Base-by-base conservation (phyloP, 257 asterid species). In the Mitragyna speciosa region DNA sequence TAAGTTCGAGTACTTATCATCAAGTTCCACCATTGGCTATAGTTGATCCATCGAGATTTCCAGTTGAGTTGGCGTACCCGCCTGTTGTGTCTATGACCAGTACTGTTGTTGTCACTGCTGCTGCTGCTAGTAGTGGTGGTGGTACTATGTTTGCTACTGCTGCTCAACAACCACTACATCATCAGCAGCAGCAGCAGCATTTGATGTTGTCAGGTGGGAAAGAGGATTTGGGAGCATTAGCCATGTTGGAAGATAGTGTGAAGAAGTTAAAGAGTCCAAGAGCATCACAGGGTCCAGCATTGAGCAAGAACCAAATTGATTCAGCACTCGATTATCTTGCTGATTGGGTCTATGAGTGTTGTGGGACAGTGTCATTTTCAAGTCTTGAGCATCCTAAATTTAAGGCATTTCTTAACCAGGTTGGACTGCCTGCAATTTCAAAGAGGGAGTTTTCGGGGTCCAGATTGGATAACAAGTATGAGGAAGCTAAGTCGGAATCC, bases 321-420 rank as follows among this genome's bases (percentile, higher is more conserved):
- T 80, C 93, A 0, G 93, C 98, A 3, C 83, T 93, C 6, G 94
- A 96, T 84, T 86, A 78, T 78, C 92, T 96, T 16, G 88, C 94
- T 52, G 95, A 94, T 85, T 96, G 99, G 98, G 94, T 89, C 19
- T 96, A 87, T 76, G 98, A 96, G 51, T 92, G 95, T 81, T 92
- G 97, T 76, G 99, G 98, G 70, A 87, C 99, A 5, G 92, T 90
- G 33, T 92, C 97, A 5, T 82, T 96, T 72, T 88, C 98, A 7
- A 87, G 89, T 86, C 92, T 96, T 16, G 98, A 96, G 30, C 98
- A 96, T 72, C 97, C 97, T 47, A 96, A 96, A 84, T 96, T 96
- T 86, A 91, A 88, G 81, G 86, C 97, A 36, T 96, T 96, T 52
- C 92, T 96, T 70, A 86, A 79, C 82, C 97, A 91, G 47, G 92